Conservation (phyloP, 176 grass and related monocot genomes). For the Cymbopogon citratus region DNA sequence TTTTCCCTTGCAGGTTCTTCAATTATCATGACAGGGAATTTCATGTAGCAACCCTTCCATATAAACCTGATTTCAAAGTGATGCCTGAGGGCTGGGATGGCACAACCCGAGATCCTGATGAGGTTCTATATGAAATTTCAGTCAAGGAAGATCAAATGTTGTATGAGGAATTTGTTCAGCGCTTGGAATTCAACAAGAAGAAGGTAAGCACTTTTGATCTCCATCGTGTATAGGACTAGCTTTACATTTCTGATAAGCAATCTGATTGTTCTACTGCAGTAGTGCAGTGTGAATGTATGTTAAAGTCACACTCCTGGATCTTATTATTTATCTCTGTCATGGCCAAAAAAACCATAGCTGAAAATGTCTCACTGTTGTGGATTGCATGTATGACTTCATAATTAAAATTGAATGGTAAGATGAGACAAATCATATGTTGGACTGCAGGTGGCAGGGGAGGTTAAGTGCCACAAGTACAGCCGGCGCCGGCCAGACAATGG, state of each 20-base stretch:
- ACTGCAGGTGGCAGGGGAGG: constrained; percentile 72
- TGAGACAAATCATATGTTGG: not conserved
- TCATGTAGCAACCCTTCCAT: constrained; percentile 93
- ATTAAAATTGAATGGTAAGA: not conserved
- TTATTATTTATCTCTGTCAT: not conserved
- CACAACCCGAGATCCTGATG: constrained; percentile 76
- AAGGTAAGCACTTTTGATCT: constrained; percentile 42
- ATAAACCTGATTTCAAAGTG: constrained; percentile 97
- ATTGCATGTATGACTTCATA: not conserved
- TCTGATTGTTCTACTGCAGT: not conserved
- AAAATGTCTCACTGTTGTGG: not conserved
- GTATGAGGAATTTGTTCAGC: constrained; percentile 93
- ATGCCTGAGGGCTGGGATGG: constrained; percentile 99
- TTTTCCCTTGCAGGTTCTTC: constrained; percentile 67
- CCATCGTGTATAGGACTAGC: not conserved
- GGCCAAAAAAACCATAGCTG: not conserved
- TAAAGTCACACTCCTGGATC: not conserved
- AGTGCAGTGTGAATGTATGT: not conserved
- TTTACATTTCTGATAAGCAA: not conserved
- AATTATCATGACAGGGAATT: constrained; percentile 90
- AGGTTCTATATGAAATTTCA: constrained; percentile 97
- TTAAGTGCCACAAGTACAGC: constrained; percentile 93
- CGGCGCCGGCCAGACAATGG: constrained; percentile 68
- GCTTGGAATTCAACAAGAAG: constrained; percentile 94
- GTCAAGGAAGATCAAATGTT: constrained; percentile 90